Evolutionary conservation across 1,284 basidiomycete genomes (phyloP).

Genomic region (Cystobasidium pallidum): DNA sequence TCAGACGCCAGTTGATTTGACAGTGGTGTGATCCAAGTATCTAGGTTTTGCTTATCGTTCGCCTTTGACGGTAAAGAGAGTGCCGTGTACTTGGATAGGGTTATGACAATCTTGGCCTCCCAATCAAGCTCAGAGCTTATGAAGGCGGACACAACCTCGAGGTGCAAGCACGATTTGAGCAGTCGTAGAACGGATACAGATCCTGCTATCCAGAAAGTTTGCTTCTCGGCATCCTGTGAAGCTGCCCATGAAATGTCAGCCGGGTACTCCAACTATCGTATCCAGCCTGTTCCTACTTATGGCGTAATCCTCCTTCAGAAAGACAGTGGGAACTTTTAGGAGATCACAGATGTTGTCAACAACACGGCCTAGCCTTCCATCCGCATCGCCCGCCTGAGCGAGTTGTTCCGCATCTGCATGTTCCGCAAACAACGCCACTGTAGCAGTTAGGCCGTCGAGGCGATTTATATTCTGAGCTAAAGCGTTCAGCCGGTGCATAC

Average conservation of each 20-base stretch:
- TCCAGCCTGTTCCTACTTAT: slow-evolving; percentile 8
- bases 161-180: not conserved
- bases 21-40: slow-evolving; percentile 17
- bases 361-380: not conserved
- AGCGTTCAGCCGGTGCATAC: not conserved
- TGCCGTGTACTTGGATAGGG: slow-evolving; percentile 14
- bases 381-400: not conserved
- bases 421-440: not conserved
- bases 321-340: slow-evolving; percentile 12
- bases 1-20: not conserved
- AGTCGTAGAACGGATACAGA: slow-evolving; percentile 23
- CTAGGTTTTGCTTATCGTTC: not conserved
- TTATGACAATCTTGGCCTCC: slow-evolving; percentile 4
- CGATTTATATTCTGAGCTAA: not conserved
- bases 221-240: slow-evolving; percentile 18
- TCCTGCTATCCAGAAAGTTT: slow-evolving; percentile 28
- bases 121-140: not conserved
- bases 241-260: slow-evolving; percentile 17
- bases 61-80: not conserved
- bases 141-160: not conserved
- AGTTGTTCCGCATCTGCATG: not conserved
- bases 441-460: not conserved
- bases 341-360: not conserved
- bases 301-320: slow-evolving; percentile 29
- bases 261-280: not conserved